Evolutionary conservation across 2,329 filamentous ascomycete genomes (phyloP), one percentile per base, ranked within the genome.

Genomic region (Cercospora citrullina): DNA sequence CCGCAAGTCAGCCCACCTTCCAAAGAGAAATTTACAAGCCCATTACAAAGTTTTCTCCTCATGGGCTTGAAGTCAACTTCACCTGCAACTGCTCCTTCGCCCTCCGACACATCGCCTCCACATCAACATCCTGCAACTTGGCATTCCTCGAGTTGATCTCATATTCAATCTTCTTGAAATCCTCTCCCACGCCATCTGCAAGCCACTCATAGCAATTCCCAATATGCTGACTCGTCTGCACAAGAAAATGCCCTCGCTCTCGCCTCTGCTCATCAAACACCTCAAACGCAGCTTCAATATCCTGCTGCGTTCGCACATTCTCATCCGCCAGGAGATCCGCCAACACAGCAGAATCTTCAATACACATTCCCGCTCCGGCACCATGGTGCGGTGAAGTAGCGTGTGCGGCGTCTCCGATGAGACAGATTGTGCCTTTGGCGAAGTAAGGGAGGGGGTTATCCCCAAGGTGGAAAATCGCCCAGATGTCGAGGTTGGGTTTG

Each of bases 241-340:
- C 80, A 0, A 85, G 76, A 77, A 79, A 82, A 71, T 84, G 82
- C 1, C 80, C 81, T 5, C 83, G 76, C 42, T 79, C 79, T 14
- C 79, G 77, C 3, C 84, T 73, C 1, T 79, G 73, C 0, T 75
- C 71, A 42, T 79, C 79, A 67, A 81, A 85, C 1, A 76, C 75
- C 30, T 69, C 45, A 23, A 85, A 77, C 4, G 80, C 83, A 0
- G 73, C 75, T 76, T 77, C 71, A 12, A 77, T 57, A 21, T 75
- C 71, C 12, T 68, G 61, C 16, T 63, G 63, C 9, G 62, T 62
- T 8, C 68, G 57, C 4, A 76, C 71, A 10, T 63, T 63, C 1
- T 70, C 51, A 18, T 73, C 69, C 1, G 69, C 72, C 0, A 78
- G 67, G 0, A 78, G 62, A 60, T 75, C 72, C 1, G 73, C 70